Conservation (phyloP, 2,329 filamentous ascomycete genomes). For the Plenodomus tracheiphilus region DNA sequence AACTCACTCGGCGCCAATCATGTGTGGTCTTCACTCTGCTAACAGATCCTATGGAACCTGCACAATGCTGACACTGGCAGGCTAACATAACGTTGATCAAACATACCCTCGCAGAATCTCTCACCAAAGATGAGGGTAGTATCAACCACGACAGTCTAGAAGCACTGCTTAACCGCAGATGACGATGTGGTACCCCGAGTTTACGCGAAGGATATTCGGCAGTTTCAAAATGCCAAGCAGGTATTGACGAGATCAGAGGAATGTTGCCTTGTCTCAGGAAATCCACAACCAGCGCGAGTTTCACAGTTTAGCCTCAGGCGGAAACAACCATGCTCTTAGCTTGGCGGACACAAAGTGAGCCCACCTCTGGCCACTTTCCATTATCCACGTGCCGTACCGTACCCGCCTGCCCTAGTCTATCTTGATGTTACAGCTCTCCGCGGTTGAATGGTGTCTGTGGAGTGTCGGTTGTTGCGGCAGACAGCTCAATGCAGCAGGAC, state of each 20-base stretch:
- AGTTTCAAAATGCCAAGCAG: conserved; percentile 3
- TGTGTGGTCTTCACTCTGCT: not conserved
- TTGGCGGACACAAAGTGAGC: conserved; percentile 12
- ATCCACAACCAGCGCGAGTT: conserved; percentile 49
- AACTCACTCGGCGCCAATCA: not conserved
- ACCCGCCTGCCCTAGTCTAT: conserved; percentile 18
- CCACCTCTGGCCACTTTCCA: conserved; percentile 8
- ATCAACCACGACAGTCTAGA: too few species aligned
- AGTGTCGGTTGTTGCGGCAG: conserved; percentile 29
- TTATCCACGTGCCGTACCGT: conserved; percentile 30
- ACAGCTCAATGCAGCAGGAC: conserved; percentile 19
- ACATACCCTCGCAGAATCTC: not conserved
- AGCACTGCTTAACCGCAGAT: not conserved
- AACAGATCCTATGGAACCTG: not conserved
- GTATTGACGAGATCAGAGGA: conserved; percentile 8
- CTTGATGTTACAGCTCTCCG: conserved; percentile 28
- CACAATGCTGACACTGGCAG: not conserved
- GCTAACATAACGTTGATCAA: not conserved
- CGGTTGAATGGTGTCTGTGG: conserved; percentile 36
- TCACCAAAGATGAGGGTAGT: too few species aligned
- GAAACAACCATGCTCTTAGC: conserved; percentile 7
- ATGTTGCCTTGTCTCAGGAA: conserved; percentile 1
- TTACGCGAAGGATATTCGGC: conserved; percentile 5
- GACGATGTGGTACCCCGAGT: not conserved
- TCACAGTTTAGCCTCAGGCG: conserved; percentile 63